Percentiles rank a stretch among this genome's conserved stretches.
Evolutionary conservation across 306 rosid genomes (phyloP).

Genomic region (Pyrus pyrifolia): DNA sequence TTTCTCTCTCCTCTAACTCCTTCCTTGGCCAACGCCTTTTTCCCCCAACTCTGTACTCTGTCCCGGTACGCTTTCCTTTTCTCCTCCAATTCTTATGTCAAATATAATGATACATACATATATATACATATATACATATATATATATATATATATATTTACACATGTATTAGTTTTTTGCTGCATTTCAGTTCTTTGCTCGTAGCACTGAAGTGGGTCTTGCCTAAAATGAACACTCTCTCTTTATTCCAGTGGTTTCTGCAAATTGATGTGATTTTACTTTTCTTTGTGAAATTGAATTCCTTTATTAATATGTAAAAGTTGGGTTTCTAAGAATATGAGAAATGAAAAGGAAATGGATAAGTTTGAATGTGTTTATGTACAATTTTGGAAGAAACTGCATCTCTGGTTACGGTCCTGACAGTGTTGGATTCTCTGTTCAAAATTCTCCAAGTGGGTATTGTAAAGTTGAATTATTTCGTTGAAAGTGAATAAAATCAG

Average conservation of each 20-base stretch:
- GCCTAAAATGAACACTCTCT: background rate
- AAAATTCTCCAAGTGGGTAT: background rate
- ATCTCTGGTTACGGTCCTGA: background rate
- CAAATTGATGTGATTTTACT: background rate
- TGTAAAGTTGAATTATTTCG: background rate
- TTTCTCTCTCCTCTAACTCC: slow-evolving; percentile 67
- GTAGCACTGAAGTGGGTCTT: background rate
- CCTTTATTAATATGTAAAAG: background rate
- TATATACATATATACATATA: background rate
- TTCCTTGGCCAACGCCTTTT: slow-evolving; percentile 80
- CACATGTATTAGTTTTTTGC: background rate
- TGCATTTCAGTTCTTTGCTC: background rate
- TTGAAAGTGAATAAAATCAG: background rate
- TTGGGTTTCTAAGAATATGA: background rate
- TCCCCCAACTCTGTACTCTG: slow-evolving; percentile 35
- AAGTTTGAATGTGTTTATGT: background rate
- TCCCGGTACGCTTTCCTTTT: slow-evolving; percentile 31
- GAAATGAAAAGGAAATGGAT: background rate
- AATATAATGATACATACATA: background rate
- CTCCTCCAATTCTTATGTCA: background rate
- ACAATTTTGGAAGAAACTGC: background rate
- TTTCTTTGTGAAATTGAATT: background rate
- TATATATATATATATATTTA: no score
- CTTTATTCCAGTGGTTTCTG: background rate
- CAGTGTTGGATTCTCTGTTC: background rate